Percentiles rank a stretch among this genome's conserved stretches.
Conservation (phyloP, 495 filamentous ascomycete species). For the Neurospora sp. region DNA sequence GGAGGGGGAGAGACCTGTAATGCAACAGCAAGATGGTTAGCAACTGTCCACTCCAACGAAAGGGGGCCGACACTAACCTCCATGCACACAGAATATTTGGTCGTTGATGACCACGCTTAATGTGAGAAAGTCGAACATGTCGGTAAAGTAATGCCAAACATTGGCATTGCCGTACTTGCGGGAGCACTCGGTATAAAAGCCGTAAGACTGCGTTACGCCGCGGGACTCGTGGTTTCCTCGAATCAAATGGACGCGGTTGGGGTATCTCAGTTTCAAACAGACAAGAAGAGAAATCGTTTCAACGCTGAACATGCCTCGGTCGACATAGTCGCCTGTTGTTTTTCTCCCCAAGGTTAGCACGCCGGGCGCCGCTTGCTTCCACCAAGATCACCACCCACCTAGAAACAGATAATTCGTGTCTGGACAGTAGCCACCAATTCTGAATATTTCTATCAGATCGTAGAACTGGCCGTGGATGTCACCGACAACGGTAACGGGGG, state of each 20-base stretch:
- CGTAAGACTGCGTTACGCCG: slow-evolving; percentile 96
- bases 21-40: not conserved
- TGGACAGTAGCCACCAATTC: slow-evolving; percentile 91
- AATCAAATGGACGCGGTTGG: slow-evolving; percentile 83
- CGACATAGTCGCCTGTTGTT: slow-evolving; percentile 83
- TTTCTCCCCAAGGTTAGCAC: not conserved
- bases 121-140: slow-evolving; percentile 98
- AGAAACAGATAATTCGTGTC: slow-evolving; percentile 98
- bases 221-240: slow-evolving; percentile 95
- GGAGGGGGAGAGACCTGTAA: slow-evolving; percentile 69
- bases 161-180: slow-evolving; percentile 97
- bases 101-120: slow-evolving; percentile 96
- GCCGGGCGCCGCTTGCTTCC: not conserved
- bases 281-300: slow-evolving; percentile 95
- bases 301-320: slow-evolving; percentile 91
- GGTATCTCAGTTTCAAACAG: slow-evolving; percentile 89
- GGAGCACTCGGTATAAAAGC: slow-evolving; percentile 96
- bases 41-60: not conserved
- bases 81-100: slow-evolving; percentile 97
- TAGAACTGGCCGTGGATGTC: slow-evolving; percentile 99
- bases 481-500: slow-evolving; percentile 95
- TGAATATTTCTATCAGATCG: slow-evolving; percentile 97
- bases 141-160: slow-evolving; percentile 98
- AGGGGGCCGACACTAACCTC: slow-evolving; percentile 37
- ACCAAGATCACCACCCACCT: slow-evolving; percentile 42